A percentile compares a stretch with the other conserved stretches of the same genome.
phyloP scores from a whole-genome alignment of 768 basidiomycete species.

The Amylocystis lapponica region DNA sequence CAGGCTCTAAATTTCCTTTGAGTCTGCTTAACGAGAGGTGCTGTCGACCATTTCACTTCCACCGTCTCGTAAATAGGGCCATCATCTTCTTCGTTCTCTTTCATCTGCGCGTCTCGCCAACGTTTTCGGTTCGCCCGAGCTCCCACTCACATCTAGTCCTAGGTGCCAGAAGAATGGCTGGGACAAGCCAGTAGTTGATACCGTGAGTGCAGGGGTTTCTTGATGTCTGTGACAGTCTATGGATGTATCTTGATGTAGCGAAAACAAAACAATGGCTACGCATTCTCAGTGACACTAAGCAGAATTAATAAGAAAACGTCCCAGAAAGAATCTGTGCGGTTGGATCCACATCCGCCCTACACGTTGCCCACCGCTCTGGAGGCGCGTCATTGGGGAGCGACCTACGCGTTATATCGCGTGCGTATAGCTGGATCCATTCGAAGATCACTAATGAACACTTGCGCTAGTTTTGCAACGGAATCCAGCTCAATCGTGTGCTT shows the following conservation, averaged over 20 bases:
- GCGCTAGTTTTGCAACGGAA: constrained; percentile 64
- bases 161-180: constrained; percentile 89
- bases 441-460: constrained; percentile 10
- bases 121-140: neutral
- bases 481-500: constrained; percentile 68
- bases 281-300: constrained; percentile 65
- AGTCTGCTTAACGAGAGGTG: constrained; percentile 77
- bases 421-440: constrained; percentile 26
- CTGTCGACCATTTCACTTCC: no score
- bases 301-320: constrained; percentile 67
- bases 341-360: constrained; percentile 73
- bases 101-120: neutral
- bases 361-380: constrained; percentile 63
- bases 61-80: no score
- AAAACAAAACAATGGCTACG: constrained; percentile 44
- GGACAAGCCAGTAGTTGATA: constrained; percentile 79
- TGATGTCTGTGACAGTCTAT: constrained; percentile 7
- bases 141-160: constrained; percentile 3
- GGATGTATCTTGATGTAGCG: constrained; percentile 28
- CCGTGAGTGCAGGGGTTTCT: constrained; percentile 37
- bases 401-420: constrained; percentile 83
- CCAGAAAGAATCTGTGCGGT: constrained; percentile 58
- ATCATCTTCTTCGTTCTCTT: constrained; percentile 1
- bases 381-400: constrained; percentile 89
- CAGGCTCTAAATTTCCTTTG: constrained; percentile 81